Base-by-base conservation (phyloP, 345 rosid genomes). In the Salix udensis region DNA sequence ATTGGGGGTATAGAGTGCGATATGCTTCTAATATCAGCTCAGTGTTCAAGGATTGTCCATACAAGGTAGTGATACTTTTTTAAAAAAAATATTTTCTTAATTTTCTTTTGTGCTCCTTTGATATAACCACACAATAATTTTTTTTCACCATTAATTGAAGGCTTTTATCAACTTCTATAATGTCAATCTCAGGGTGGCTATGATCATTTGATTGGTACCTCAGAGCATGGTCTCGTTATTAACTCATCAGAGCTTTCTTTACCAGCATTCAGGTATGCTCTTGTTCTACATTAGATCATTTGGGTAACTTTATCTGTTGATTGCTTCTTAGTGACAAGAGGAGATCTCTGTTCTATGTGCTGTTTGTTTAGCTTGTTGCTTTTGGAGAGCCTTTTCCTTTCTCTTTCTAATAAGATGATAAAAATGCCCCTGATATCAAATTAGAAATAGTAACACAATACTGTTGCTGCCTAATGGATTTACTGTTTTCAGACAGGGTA, bases 1-100 rank as follows among this genome's bases (percentile, higher is more conserved):
- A 92, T 76, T 92, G 97, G 98, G 98, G 97, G 18, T 94, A 92
- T 77, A 89, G 86, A 88, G 97, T 92, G 78, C 91, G 97, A 67
- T 94, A 91, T 79, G 97, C 98, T 78, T 79, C 97, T 64, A 83
- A 80, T 79, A 75, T 94, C 76, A 90, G 94, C 77, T 87, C 93
- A 62, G 89, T 92, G 40, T 75, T 92, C 76, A 84, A 79, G 23
- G 85, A 84, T 50, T 89, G 91, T 74, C 89, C 93, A 37, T 88
- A 88, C 79, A 42, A 86, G 92, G 98, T 95, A 76, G 77, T 36
- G 21, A 28, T 30, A 19, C 70, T 76, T 76, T 76, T 0, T 24
- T 24, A 10, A 10, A 39, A 39, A 64, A 15, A 46, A 62, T 26
- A 34, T 70, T 67, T 21, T 42, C 18, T 66, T 61, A 36, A 39